Base-by-base conservation (phyloP, 164 flowering plant species). In the Annona squamosa region DNA sequence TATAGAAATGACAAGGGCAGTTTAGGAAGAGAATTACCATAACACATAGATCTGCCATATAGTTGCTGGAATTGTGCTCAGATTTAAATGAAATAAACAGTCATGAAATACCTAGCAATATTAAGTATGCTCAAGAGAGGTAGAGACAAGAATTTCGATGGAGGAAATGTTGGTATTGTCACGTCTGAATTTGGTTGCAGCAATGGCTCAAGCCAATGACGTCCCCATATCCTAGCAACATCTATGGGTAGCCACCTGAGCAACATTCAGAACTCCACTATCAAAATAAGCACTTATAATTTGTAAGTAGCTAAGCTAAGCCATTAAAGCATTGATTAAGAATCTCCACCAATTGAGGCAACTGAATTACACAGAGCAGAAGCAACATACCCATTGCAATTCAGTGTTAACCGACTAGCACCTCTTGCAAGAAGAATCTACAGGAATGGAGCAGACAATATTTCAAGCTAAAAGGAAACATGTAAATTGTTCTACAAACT, bases 211-310 rank as follows among this genome's bases (percentile, higher is more conserved):
- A 95, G 92, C 96, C 98, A 93, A 83, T 88, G 97, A 6, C 98
- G 96, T 3, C 96, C 93, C 98, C 98, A 93, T 88, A 93, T 89
- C 72, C 89, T 86, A 10, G 98, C 98, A 84, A 95, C 90, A 81
- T 95, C 97, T 74, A 85, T 79, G 70, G 99, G 99, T 59, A 95
- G 86, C 99, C 99, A 93, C 80, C 98, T 95, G 86, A 72, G 42
- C 81, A 46, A 72, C n/a, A 43, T 37, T 13, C 43, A 19, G 17
- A 66, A 41, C 43, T 66, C 17, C 46, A 41, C 46, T 6, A 66
- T 71, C 19, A 1, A 71, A 63, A 12, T 19, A n/a, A 10, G 37
- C 5, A 42, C 42, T 6, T 66, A 13, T 66, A 26, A 71, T 59
- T 71, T 16, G 17, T 57, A 59, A 71, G 46, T 26, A 52, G 44